A percentile compares a stretch with the other conserved stretches of the same genome.
These are phyloP conservation scores for Candida dubliniensis DNA, from an alignment of 1,139 yeast species.

Conservation along the genomic window DNA sequence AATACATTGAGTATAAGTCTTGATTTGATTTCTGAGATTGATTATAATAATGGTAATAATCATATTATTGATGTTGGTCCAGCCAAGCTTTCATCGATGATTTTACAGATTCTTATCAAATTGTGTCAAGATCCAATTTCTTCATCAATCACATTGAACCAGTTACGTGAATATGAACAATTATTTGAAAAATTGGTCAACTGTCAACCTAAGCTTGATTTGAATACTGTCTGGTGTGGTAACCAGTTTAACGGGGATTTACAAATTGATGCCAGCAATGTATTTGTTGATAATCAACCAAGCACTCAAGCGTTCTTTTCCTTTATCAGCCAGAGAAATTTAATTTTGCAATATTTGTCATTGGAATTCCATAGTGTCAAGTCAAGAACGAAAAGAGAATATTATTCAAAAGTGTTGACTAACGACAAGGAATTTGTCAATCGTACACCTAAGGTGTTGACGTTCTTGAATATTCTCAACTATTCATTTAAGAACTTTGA, in stretches of 20 bases:
- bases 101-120: conserved; percentile 60
- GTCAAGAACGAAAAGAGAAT: conserved; percentile 54
- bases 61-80: conserved; percentile 51
- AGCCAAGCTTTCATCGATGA: conserved; percentile 54
- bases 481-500: conserved; percentile 47
- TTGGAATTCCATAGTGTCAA: conserved; percentile 69
- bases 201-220: conserved; percentile 55
- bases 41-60: conserved; percentile 36
- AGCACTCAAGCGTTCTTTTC: conserved; percentile 58
- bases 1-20: conserved; percentile 50
- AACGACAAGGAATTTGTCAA: conserved; percentile 45
- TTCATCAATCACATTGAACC: conserved; percentile 50
- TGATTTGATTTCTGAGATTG: conserved; percentile 37
- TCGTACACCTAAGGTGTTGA: conserved; percentile 63
- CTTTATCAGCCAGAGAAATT: conserved; percentile 62
- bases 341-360: conserved; percentile 66
- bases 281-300: conserved; percentile 32
- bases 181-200: conserved; percentile 54
- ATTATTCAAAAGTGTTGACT: conserved; percentile 55
- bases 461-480: conserved; percentile 69
- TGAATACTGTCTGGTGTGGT: conserved; percentile 53
- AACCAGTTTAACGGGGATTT: conserved; percentile 43
- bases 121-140: conserved; percentile 58
- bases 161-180: conserved; percentile 47
- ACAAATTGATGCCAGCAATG: conserved; percentile 22